Evolutionary conservation across 2,329 filamentous ascomycete genomes (phyloP), one percentile per base, ranked within the genome.

Genomic region (Botrytis fragariae): DNA sequence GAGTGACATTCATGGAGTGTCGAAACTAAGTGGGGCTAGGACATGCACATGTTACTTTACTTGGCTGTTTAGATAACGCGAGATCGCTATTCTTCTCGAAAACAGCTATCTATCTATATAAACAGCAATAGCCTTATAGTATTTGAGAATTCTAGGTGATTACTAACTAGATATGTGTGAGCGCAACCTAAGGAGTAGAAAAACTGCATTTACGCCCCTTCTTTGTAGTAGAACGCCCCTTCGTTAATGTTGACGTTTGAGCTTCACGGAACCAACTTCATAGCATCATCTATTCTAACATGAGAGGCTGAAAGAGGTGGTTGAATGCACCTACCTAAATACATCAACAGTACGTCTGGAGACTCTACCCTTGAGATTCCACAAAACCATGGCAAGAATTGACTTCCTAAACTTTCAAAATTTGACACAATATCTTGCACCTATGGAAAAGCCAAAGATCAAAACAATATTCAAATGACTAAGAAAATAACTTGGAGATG

Each of bases 1-100:
- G 39, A 22, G 65, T 69, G 65, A 69, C 65, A 69, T 42, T 69
- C 37, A 44, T 69, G n/a, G 18, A 32, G 39, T 29, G 4, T 37
- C 48, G 35, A 22, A 10, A 25, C 48, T 37, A 68, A 68, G 48
- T 57, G 65, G 48, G 48, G 35, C 64, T n/a, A 10, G 10, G 35
- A 18, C 35, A 39, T n/a, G 22, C 35, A 18, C 10, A 68, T 54
- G 45, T 29, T n/a, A 54, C 45, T 68, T 29, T n/a, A 54, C 45
- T 68, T 68, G 9, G 35, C 20, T 48, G 29, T 35, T 68, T 42
- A 5, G 35, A 29, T 16, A 54, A 68, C 5, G 32, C 32, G 14
- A 65, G 25, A 25, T 51, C 35, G 44, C 29, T 37, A n/a, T 51
- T 67, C 25, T 22, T n/a, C n/a, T 67, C 64, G 14, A 29, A 67